Base-by-base conservation (phyloP, 768 basidiomycete genomes). In the Myochromella boudieri region DNA sequence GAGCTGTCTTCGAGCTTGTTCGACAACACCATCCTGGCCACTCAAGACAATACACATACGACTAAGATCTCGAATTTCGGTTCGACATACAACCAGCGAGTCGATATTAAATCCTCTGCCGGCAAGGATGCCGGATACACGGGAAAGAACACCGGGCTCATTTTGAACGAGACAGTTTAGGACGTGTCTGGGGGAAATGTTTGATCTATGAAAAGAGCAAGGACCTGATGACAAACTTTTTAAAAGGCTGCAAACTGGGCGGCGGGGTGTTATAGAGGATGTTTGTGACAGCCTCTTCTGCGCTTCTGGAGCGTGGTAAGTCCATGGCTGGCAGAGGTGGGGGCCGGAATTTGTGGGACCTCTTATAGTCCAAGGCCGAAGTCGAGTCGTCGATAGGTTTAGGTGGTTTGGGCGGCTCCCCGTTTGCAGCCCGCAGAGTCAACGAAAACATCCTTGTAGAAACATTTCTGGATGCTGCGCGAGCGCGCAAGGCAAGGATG, bases 101-200 rank as follows among this genome's bases (percentile, higher is more conserved):
- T 99, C 95, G 65, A 95, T 91, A 74, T 99, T 99, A 77, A 99
- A 97, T 3, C 97, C 97, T 54, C 97, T 78, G 32, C 91, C 97
- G 15, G 97, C 97, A 18, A 99, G 79, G 60, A 95, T 97, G 44
- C 97, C 97, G 5, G 95, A 95, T 3, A 99, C 94, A 57, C 97
- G 87, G 22, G 95, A 97, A 10, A 99, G 80, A n/a, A 99, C 97
- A 60, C 97, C 97, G 2, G 97, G 97, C 70, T 99, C 97, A 64
- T 99, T 97, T 68, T 99, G 97, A 3, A 98, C 97, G 50, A 99
- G 83, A 66, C 95, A 97, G 71, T 99, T 98, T 52, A 98, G 78
- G 48, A 95, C 81, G 62, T 98, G 95, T 66, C 94, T 97, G 59
- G 37, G 51, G 49, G 24, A 48, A 46, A 25, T 32, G 38, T 50